phyloP scores from a whole-genome alignment of 768 basidiomycete genomes.

The Leccinellum albellum region DNA sequence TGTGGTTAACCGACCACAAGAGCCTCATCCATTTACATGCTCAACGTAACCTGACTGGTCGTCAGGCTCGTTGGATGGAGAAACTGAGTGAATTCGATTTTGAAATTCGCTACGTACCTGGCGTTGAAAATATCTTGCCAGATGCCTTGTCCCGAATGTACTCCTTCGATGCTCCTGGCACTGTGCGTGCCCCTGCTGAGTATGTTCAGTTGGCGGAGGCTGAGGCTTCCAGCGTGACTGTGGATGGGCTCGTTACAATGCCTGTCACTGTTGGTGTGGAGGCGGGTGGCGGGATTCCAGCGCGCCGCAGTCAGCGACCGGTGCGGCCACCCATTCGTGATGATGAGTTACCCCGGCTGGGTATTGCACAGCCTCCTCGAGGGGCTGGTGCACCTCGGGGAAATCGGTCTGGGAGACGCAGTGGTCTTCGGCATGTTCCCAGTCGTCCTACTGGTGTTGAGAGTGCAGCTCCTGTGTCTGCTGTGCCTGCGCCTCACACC shows the following conservation, averaged over 20 bases:
- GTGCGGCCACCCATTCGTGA: too few relatives aligned
- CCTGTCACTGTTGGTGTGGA: neutral
- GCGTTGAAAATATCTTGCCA: slow-evolving; percentile 21
- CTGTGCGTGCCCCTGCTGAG: neutral
- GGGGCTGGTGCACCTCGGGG: too few relatives aligned
- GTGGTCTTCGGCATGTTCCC: too few relatives aligned
- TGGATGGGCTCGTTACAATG: neutral
- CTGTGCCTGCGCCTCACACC: too few relatives aligned
- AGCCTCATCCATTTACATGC: slow-evolving; percentile 26
- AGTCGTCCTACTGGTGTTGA: too few relatives aligned
- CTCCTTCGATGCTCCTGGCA: neutral
- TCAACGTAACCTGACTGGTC: slow-evolving; percentile 31
- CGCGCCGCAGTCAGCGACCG: too few relatives aligned
- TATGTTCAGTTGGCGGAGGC: neutral
- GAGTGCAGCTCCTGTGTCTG: too few relatives aligned
- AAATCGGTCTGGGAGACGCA: too few relatives aligned
- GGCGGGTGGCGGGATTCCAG: too few relatives aligned
- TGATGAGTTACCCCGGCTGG: too few relatives aligned
- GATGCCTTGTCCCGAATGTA: slow-evolving; percentile 25
- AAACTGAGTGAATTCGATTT: slow-evolving; percentile 29
- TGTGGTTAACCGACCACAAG: slow-evolving; percentile 29
- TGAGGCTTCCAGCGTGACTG: neutral
- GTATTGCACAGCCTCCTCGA: too few relatives aligned
- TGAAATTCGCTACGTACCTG: slow-evolving; percentile 27
- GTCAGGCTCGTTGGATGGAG: slow-evolving; percentile 39